Percentiles rank a stretch among this genome's conserved stretches.
These are phyloP conservation scores for Euryodendron excelsum DNA, from an alignment of 148 eudicot species.

Conservation along the genomic window DNA sequence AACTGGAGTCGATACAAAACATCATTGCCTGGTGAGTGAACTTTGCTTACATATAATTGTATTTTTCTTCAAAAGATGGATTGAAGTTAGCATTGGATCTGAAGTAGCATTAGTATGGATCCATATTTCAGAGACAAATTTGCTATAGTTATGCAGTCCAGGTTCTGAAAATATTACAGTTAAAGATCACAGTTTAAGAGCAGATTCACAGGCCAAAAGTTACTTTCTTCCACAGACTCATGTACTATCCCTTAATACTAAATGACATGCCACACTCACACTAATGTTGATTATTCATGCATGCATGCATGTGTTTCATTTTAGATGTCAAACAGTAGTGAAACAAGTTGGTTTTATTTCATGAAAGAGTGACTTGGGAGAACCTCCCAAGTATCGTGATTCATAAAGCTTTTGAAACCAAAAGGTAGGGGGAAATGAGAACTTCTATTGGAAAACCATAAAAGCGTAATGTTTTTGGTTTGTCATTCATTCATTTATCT, in stretches of 20 bases:
- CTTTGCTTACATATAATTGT: background rate
- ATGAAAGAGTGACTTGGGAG: no score
- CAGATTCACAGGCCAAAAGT: background rate
- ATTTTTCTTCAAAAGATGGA: background rate
- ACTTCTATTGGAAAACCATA: background rate
- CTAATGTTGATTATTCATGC: no score
- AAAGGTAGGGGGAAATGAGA: background rate
- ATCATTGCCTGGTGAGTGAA: conserved; percentile 54
- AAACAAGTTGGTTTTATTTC: no score
- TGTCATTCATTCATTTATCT: background rate
- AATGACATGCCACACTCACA: background rate
- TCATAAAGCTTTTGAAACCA: no score
- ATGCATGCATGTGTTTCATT: no score
- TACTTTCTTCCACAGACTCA: background rate
- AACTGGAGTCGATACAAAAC: conserved; percentile 22
- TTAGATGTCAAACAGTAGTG: no score
- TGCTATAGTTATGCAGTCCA: background rate
- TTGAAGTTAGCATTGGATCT: background rate
- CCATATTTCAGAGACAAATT: no score
- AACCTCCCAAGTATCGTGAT: no score
- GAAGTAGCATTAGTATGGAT: background rate
- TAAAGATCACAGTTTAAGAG: background rate
- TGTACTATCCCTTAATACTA: no score
- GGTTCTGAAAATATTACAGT: background rate
- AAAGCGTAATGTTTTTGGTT: background rate